phyloP scores from a whole-genome alignment of 1,139 yeast genomes.

The Suhomyces kunorum region DNA sequence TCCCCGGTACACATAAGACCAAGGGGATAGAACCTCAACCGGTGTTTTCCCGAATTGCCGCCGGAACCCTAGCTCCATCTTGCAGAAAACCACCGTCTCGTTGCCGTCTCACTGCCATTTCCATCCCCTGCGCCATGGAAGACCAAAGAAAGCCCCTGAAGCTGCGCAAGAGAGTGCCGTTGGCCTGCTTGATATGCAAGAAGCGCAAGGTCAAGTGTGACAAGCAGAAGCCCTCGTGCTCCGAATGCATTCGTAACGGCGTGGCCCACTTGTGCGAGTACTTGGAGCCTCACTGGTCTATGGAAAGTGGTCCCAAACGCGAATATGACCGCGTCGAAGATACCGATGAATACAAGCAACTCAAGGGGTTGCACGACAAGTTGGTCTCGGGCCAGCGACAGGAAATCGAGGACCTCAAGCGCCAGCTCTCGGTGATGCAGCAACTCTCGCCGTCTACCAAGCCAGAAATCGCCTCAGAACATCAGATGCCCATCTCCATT shows the following conservation, averaged over 20 bases:
- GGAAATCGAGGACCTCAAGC: slow-evolving; percentile 39
- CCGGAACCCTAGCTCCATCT: too few species aligned
- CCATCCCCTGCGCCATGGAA: neutral
- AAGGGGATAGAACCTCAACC: too few species aligned
- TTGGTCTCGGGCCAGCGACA: slow-evolving; percentile 30
- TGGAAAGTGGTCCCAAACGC: slow-evolving; percentile 4
- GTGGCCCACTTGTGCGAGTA: slow-evolving; percentile 47
- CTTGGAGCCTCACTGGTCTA: slow-evolving; percentile 45
- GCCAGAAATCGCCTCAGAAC: slow-evolving; percentile 4
- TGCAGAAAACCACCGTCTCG: too few species aligned
- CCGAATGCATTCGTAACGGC: slow-evolving; percentile 46
- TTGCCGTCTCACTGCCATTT: too few species aligned
- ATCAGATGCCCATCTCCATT: slow-evolving; percentile 17
- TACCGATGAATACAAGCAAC: slow-evolving; percentile 25
- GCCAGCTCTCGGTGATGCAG: slow-evolving; percentile 33
- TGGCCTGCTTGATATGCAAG: slow-evolving; percentile 46
- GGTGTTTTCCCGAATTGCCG: too few species aligned
- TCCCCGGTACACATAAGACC: slow-evolving; percentile 1
- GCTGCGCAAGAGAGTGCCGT: slow-evolving; percentile 33
- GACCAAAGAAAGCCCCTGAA: slow-evolving; percentile 6
- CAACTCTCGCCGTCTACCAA: slow-evolving; percentile 24
- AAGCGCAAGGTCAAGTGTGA: slow-evolving; percentile 50
- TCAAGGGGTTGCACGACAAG: slow-evolving; percentile 25
- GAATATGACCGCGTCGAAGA: slow-evolving; percentile 16
- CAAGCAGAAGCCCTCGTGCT: slow-evolving; percentile 44